Percentiles rank a stretch among this genome's conserved stretches.
Evolutionary conservation across 2,329 filamentous ascomycete genomes (phyloP).

Genomic region (Penicillium sp.): DNA sequence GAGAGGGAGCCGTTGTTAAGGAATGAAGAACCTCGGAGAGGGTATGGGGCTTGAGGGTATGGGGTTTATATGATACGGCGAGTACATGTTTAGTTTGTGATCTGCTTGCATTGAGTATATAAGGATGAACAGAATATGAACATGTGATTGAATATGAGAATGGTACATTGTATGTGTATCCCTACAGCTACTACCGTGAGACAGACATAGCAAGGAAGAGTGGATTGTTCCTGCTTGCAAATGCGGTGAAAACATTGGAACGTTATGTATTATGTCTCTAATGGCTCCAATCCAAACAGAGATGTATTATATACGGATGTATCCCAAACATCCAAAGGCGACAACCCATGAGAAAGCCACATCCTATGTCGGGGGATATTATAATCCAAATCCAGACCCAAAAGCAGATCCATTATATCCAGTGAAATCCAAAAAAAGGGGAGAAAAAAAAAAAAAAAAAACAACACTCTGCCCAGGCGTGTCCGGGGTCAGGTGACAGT

Average conservation of each 20-base stretch:
- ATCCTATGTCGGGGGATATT: background rate
- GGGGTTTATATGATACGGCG: background rate
- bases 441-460: background rate
- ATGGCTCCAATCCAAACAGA: background rate
- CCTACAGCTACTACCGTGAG: background rate
- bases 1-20: slow-evolving; percentile 7
- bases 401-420: background rate
- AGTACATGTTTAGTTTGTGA: background rate
- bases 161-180: background rate
- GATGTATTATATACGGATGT: background rate
- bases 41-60: background rate
- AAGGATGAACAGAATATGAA: background rate
- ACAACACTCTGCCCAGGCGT: too few species aligned
- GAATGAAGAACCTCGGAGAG: background rate
- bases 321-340: background rate
- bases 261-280: background rate
- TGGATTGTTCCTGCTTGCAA: background rate
- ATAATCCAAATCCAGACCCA: background rate
- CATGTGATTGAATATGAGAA: background rate
- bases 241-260: background rate
- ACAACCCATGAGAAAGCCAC: background rate
- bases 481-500: background rate
- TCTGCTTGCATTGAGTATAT: background rate
- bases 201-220: background rate
- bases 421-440: background rate